phyloP scores from a whole-genome alignment of 768 basidiomycete species.

The Paxillus rubicundulus region DNA sequence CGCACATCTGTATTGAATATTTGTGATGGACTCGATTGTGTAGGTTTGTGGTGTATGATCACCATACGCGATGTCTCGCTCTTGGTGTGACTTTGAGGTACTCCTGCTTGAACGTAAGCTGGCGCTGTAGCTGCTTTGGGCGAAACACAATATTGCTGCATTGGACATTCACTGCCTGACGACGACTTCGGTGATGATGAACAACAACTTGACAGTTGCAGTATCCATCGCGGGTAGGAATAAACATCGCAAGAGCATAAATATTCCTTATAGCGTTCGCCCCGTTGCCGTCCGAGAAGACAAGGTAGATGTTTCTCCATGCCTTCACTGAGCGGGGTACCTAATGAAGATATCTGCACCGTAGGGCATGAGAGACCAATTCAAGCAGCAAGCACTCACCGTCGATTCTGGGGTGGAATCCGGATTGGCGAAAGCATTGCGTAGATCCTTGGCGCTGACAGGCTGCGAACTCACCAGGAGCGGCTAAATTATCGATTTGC shows the following conservation, averaged over 20 bases:
- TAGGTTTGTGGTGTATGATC: background rate
- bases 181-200: constrained; percentile 65
- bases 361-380: no score
- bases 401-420: background rate
- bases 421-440: background rate
- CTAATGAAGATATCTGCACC: constrained; percentile 1
- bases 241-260: constrained; percentile 56
- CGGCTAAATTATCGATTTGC: background rate
- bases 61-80: background rate
- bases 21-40: background rate
- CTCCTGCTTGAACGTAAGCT: constrained; percentile 16
- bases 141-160: no score
- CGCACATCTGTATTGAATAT: constrained; percentile 10
- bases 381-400: background rate
- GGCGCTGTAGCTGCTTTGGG: no score
- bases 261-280: constrained; percentile 56
- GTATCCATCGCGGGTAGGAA: constrained; percentile 50
- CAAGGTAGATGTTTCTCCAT: constrained; percentile 59
- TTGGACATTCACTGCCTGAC: no score
- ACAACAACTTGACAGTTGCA: constrained; percentile 63
- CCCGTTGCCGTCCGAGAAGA: constrained; percentile 57
- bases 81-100: background rate
- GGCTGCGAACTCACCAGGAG: constrained; percentile 2
- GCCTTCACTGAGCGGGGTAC: constrained; percentile 51
- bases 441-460: background rate